Evolutionary conservation across 1,284 basidiomycete genomes (phyloP).

Genomic region (Takashimella tepidaria): DNA sequence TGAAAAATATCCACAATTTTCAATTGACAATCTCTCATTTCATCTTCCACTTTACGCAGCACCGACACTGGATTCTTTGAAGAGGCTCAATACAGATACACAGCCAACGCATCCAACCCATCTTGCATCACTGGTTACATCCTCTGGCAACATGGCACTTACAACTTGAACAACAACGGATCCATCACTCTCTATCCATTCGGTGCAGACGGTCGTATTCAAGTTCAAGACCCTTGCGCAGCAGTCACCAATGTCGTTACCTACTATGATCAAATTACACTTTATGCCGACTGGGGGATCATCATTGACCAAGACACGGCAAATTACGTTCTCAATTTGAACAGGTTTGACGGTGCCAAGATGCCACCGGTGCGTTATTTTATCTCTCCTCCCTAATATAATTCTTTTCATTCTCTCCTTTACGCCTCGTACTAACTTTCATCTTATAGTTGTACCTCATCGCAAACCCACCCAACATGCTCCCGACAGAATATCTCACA

Average conservation of each 20-base stretch:
- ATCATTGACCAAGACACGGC: conserved; percentile 33
- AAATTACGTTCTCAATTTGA: conserved; percentile 40
- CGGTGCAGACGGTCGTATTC: conserved; percentile 73
- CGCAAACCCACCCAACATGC: conserved; percentile 48
- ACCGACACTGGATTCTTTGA: conserved; percentile 70
- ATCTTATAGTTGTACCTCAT: conserved; percentile 45
- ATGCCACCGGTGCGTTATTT: conserved; percentile 44
- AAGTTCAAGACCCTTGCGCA: conserved; percentile 84
- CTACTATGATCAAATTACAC: conserved; percentile 60
- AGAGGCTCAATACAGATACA: conserved; percentile 79
- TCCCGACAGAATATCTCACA: conserved; percentile 44
- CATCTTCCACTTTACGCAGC: too few species aligned
- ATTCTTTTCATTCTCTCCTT: background rate
- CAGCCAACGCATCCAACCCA: conserved; percentile 57
- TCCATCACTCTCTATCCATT: conserved; percentile 67
- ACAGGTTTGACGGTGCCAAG: conserved; percentile 45
- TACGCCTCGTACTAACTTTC: background rate
- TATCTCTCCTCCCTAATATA: background rate
- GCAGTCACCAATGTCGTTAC: conserved; percentile 78
- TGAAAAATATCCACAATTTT: too few species aligned
- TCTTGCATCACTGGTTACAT: conserved; percentile 67
- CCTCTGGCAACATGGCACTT: conserved; percentile 80
- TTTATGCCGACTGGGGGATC: conserved; percentile 46
- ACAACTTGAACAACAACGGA: conserved; percentile 62
- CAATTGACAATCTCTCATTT: too few species aligned